Conservation (phyloP, 75 land plant species). For the Pinus taeda region DNA sequence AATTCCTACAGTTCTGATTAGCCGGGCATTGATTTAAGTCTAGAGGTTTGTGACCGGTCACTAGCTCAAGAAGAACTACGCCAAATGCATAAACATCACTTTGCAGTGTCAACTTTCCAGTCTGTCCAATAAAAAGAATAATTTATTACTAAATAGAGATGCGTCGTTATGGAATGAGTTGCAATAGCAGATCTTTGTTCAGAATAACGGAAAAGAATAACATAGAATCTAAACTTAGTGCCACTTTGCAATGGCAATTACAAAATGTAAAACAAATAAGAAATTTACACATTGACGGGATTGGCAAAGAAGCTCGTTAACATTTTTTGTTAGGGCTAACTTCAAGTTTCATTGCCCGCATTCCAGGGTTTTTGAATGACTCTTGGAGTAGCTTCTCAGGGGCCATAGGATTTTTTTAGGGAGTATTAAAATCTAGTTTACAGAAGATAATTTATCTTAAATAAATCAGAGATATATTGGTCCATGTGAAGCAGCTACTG, state of each 20-base stretch:
- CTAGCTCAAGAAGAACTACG: conserved; percentile 77
- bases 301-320: too few species aligned
- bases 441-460: too few species aligned
- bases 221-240: not conserved
- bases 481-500: too few species aligned
- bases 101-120: conserved; percentile 81
- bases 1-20: conserved; percentile 79
- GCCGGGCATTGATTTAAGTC: conserved; percentile 65
- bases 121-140: conserved; percentile 30
- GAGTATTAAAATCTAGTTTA: too few species aligned
- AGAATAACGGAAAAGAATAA: not conserved
- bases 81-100: conserved; percentile 95
- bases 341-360: not conserved
- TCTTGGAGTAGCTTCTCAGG: too few species aligned
- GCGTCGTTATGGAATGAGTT: not conserved
- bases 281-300: not conserved
- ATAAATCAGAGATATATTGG: too few species aligned
- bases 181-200: not conserved
- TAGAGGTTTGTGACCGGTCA: conserved; percentile 77
- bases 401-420: too few species aligned
- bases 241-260: not conserved
- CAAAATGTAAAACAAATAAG: not conserved
- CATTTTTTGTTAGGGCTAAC: not conserved
- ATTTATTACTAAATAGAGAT: not conserved
- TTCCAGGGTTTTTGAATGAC: not conserved